Base-by-base conservation (phyloP, 2,329 filamentous ascomycete species). In the Trichoderma breve region DNA sequence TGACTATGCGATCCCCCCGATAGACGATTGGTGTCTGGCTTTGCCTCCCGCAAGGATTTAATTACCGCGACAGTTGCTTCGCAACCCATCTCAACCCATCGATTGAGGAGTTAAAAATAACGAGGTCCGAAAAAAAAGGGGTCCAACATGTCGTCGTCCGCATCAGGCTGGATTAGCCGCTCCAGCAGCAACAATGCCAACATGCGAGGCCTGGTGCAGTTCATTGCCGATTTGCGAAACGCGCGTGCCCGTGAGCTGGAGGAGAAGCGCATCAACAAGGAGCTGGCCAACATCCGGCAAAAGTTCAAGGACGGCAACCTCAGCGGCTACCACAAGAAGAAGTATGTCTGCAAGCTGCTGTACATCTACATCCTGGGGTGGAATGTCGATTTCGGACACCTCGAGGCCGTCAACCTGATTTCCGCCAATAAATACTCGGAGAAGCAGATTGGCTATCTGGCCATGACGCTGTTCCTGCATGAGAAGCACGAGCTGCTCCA, bases 351-450 rank as follows among this genome's bases (percentile, higher is more conserved):
- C 93, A 99, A 99, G 90, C 90, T 99, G 76, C 87, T 99, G 74
- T 99, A 99, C 82, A 98, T 99, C 79, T 99, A 99, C 83, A 99
- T 99, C 73, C 89, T 99, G 75, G 96, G 96, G 63, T 99, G 96
- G 92, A 95, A 99, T 81, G 95, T 99, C 83, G 97, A 98, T 82
- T 99, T 99, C 82, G 96, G 96, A 71, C 96, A 99, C 81, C 90
- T 99, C 76, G 96, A 99, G 84, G 97, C 97, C 39, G 95, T 99
- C 80, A 98, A 98, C 80, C 89, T 99, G 78, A 97, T 99, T 77
- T 98, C 95, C 32, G 94, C 95, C 71, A 94, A 88, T 79, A 99
- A 98, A 81, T 99, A 98, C 84, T 98, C 95, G 26, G 96, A 99
- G 82, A 99, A 99, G 85, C 96, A 99, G 86, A 99, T 99, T 80